A percentile compares a stretch with the other conserved stretches of the same genome.
These are phyloP conservation scores for Aphanomyces invadans DNA, from an alignment of 352 stramenopile species.

Conservation along the genomic window DNA sequence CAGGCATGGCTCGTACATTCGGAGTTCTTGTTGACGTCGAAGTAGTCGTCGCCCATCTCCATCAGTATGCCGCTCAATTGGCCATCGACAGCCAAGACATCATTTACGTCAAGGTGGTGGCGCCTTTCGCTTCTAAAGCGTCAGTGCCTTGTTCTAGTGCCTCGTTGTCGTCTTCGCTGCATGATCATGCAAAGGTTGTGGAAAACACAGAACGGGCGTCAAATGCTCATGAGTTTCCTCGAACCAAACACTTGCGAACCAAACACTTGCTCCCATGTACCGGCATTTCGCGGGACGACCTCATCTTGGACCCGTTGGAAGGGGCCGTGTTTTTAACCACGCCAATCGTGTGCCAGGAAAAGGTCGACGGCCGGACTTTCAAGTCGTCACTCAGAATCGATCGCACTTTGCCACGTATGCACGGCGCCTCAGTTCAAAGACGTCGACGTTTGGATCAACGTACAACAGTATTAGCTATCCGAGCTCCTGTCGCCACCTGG, in stretches of 20 bases:
- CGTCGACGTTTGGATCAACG: conserved; percentile 40
- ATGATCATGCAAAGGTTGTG: too few relatives aligned
- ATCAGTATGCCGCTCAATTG: neutral
- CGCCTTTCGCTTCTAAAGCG: neutral
- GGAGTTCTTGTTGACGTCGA: neutral
- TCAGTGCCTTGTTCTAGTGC: neutral
- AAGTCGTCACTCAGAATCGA: conserved; percentile 67
- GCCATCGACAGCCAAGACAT: neutral
- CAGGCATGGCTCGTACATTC: conserved; percentile 6
- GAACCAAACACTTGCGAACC: too few relatives aligned
- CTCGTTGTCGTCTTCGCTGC: neutral
- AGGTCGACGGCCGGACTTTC: conserved; percentile 57
- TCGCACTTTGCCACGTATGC: conserved; percentile 51
- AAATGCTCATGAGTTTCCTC: conserved; percentile 42
- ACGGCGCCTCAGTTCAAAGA: conserved; percentile 62
- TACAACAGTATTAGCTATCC: conserved; percentile 13
- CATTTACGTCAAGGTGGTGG: conserved; percentile 6
- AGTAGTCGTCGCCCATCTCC: neutral
- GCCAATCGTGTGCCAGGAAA: conserved; percentile 61
- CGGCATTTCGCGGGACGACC: conserved; percentile 47
- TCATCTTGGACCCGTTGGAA: conserved; percentile 30
- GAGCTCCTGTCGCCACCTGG: conserved; percentile 29
- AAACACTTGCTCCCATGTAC: conserved; percentile 48
- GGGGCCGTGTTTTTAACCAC: conserved; percentile 15
- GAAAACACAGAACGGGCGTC: neutral